Base-by-base conservation (phyloP, 2,329 filamentous ascomycete species). In the Penicillium sp. region DNA sequence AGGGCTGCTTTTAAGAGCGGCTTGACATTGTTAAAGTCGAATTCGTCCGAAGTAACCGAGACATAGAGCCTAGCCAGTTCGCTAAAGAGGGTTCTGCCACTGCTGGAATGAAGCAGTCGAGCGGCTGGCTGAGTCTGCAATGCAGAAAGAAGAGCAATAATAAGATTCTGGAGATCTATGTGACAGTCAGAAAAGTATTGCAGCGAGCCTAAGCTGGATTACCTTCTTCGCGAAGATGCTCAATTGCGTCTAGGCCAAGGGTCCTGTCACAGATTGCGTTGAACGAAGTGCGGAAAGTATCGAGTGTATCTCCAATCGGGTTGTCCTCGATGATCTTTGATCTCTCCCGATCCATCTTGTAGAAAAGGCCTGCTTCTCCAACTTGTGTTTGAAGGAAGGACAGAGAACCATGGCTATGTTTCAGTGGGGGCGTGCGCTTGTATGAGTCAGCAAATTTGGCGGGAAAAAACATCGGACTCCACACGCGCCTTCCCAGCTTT, bases 11-110 rank as follows among this genome's bases (percentile, higher is more conserved):
- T 30, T 17, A 55, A 39, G 25, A 57, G 42, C 26, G 52, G 51
- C 29, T 46, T 45, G 23, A 53, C 38, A 25, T 34, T 40, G 30
- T 41, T 20, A 12, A 37, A 30, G 16, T 56, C 43, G 32, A 53
- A 51, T n/a, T 42, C 17, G 26, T 44, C 30, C 5, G 37, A 37
- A 31, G 30, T 35, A 22, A 42, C 31, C 25, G 30, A 33, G 11
- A 33, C 29, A 33, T 22, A 41, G n/a, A 52, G 41, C 44, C 42
- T 23, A 6, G 11, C 6, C 6, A 23, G 6, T 6, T 23, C 22
- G 11, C 6, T 23, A 6, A 6, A 6, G 22, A 23, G 22, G 11
- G 22, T 23, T 6, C 22, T 11, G 22, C 22, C 22, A 6, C 11
- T 23, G 6, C 22, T 23, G 22, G 22, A 23, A 23, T 6, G 22